phyloP scores from a whole-genome alignment of 345 rosid species.

The Syzygium oleosum region DNA sequence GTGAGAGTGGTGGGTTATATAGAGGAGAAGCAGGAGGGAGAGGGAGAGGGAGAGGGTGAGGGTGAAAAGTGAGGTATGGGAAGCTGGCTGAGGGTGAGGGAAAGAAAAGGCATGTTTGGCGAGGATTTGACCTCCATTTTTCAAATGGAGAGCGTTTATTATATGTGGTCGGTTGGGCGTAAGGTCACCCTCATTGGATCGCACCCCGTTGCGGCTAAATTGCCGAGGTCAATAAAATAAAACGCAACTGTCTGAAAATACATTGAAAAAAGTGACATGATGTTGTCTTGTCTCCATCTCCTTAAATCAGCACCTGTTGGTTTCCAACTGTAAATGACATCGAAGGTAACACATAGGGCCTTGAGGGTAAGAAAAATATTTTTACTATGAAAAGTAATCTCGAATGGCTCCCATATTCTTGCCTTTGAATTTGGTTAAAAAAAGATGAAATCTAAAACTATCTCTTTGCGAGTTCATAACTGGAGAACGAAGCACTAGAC shows the following conservation, averaged over 20 bases:
- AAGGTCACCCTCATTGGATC: not conserved
- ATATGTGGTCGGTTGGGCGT: not conserved
- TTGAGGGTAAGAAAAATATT: not conserved
- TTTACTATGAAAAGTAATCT: not conserved
- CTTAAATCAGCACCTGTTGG: not conserved
- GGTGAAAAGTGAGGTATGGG: not conserved
- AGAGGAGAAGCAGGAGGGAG: not conserved
- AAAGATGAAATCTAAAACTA: not conserved
- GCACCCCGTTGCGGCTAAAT: not conserved
- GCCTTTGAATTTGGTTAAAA: not conserved
- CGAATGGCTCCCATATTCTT: not conserved
- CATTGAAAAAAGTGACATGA: not conserved
- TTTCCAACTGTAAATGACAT: not conserved
- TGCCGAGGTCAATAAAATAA: not conserved
- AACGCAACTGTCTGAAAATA: not conserved
- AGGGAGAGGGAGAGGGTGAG: not conserved
- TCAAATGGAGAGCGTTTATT: not conserved
- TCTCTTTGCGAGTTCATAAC: not conserved
- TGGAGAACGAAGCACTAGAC: not conserved
- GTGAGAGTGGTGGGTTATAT: not conserved
- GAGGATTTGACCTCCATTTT: not conserved
- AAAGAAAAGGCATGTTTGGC: not conserved
- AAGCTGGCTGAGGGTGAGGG: not conserved
- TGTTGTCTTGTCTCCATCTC: too few species aligned
- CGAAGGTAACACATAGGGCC: not conserved